Evolutionary conservation across 1,284 basidiomycete genomes (phyloP).

Genomic region (Athelia psychrophila): DNA sequence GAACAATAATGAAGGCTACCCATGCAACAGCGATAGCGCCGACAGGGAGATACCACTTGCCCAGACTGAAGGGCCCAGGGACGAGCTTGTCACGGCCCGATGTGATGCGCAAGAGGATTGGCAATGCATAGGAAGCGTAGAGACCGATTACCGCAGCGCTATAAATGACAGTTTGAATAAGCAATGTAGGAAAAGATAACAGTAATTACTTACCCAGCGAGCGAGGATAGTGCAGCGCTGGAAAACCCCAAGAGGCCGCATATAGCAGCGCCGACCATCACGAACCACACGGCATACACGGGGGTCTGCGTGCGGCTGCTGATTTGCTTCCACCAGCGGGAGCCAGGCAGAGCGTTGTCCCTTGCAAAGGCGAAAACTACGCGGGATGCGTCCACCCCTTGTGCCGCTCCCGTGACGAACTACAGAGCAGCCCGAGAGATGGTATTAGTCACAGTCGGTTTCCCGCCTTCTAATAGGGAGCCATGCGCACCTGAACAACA

Average conservation of each 20-base stretch:
- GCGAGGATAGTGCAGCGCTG: constrained; percentile 55
- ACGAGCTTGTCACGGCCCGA: constrained; percentile 55
- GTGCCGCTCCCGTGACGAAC: constrained; percentile 74
- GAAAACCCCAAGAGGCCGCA: constrained; percentile 69
- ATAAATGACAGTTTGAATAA: constrained; percentile 5
- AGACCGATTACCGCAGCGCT: constrained; percentile 71
- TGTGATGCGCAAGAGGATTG: constrained; percentile 69
- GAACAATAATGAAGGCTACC: constrained; percentile 59
- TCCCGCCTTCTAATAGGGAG: not conserved
- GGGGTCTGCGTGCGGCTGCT: constrained; percentile 60
- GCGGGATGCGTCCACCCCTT: constrained; percentile 71
- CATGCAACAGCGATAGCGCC: constrained; percentile 61
- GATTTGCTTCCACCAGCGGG: constrained; percentile 62
- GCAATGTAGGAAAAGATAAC: not conserved
- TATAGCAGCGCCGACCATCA: constrained; percentile 54
- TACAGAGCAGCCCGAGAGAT: constrained; percentile 18
- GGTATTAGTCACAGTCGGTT: not conserved
- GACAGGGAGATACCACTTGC: constrained; percentile 56
- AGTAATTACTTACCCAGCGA: constrained; percentile 55
- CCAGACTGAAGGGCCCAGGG: constrained; percentile 60
- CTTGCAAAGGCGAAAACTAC: constrained; percentile 74
- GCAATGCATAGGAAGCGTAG: constrained; percentile 65
- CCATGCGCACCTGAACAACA: constrained; percentile 52
- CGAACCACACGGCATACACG: constrained; percentile 73
- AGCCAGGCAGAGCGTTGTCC: constrained; percentile 71